These are phyloP conservation scores for Fusarium cicatricum DNA, from an alignment of 2,329 filamentous ascomycete genomes.

Conservation along the genomic window DNA sequence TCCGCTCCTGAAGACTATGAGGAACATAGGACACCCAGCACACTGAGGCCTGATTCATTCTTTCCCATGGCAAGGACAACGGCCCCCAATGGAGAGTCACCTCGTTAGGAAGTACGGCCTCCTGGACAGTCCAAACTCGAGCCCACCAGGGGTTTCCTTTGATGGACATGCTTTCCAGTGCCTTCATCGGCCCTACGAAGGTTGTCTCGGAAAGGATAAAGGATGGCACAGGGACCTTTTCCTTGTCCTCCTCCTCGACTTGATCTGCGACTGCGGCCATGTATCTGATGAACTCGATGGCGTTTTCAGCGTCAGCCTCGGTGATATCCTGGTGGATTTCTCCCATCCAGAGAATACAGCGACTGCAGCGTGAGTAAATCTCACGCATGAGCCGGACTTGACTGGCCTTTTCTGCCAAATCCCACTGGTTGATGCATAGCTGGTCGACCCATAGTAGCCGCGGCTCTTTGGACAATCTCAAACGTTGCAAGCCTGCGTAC, in stretches of 20 bases:
- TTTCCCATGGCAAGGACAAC: too few relatives aligned
- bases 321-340: conserved; percentile 3
- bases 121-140: too few relatives aligned
- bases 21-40: too few relatives aligned
- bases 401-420: conserved; percentile 12
- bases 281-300: conserved; percentile 11
- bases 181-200: conserved; percentile 7
- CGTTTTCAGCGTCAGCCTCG: conserved; percentile 2
- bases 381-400: conserved; percentile 19
- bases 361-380: conserved; percentile 11
- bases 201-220: background rate
- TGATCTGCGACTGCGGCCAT: conserved; percentile 11
- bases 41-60: too few relatives aligned
- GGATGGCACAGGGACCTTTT: background rate
- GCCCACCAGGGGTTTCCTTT: too few relatives aligned
- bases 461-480: too few relatives aligned
- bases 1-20: too few relatives aligned
- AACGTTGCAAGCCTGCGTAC: too few relatives aligned
- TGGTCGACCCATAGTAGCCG: too few relatives aligned
- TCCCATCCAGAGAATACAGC: conserved; percentile 18
- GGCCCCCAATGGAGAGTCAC: too few relatives aligned
- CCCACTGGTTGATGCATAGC: conserved; percentile 29
- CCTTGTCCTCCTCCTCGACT: background rate
- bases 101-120: too few relatives aligned
- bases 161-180: conserved; percentile 7